Evolutionary conservation across 345 rosid genomes (phyloP), one percentile per base, ranked within the genome.

Genomic region (Laguncularia racemosa): DNA sequence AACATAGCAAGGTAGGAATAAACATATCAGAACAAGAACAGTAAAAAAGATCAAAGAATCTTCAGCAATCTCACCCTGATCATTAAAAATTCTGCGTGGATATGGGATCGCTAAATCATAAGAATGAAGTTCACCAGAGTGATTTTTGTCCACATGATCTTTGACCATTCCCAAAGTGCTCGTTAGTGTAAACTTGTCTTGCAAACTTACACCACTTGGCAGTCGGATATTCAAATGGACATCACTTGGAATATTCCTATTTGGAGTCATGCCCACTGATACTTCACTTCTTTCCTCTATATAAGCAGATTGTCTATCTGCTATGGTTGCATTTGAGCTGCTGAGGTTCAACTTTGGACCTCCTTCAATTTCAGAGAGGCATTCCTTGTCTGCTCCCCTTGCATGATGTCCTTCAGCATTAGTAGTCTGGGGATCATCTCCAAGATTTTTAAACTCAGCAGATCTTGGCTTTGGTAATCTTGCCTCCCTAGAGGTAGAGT

Each of bases 61-160:
- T 33, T 10, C 40, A 33, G 40, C 40, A 33, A 7, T 33, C 76
- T 46, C 82, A 88, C 95, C 96, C 84, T 84, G 82, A 80, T 81
- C 84, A 63, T 60, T 71, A 67, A 86, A 91, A 19, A 84, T 76
- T 76, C 77, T 88, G 67, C 91, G 87, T 18, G 98, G 96, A 76
- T 91, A 88, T 52, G 96, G 98, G 69, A 82, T 61, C 4, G 92
- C 96, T 61, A 91, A 86, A 76, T 91, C 80, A 57, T 85, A 88
- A 16, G 86, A 63, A 64, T 81, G 69, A 46, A 73, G 52, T 50
- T 44, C 73, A 58, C 56, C 56, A 61, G 76, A 58, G 71, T 68
- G 88, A 61, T 84, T 84, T 61, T 66, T 71, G 71, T 78, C 84
- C 62, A 91, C 90, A 59, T 73, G 79, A 66, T 88, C 92, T 75